Evolutionary conservation across 2,329 filamentous ascomycete genomes (phyloP).

Genomic region (Monosporascus ibericus): DNA sequence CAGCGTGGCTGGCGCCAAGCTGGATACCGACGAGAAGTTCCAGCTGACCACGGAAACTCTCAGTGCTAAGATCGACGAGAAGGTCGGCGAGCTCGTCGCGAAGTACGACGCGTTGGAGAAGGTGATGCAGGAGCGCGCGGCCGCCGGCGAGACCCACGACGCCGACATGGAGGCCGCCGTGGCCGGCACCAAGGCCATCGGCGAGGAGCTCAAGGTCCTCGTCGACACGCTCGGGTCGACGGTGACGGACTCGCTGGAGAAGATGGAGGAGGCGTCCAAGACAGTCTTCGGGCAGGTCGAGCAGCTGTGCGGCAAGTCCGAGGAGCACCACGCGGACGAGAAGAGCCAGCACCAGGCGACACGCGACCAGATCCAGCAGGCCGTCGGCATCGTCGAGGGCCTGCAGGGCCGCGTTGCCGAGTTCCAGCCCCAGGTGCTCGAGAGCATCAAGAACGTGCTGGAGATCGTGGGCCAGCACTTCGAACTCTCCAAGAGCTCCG

Average conservation of each 20-base stretch:
- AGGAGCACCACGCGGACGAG: conserved; percentile 66
- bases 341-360: conserved; percentile 80
- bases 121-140: conserved; percentile 66
- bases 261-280: conserved; percentile 80
- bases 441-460: conserved; percentile 80
- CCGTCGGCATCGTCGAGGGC: conserved; percentile 64
- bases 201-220: conserved; percentile 80
- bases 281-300: conserved; percentile 80
- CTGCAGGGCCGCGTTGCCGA: conserved; percentile 76
- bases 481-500: conserved; percentile 71
- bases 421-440: conserved; percentile 81
- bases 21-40: conserved; percentile 78
- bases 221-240: conserved; percentile 79
- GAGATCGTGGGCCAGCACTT: conserved; percentile 79
- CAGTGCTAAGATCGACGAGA: conserved; percentile 53
- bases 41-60: conserved; percentile 50
- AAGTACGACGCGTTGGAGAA: conserved; percentile 86
- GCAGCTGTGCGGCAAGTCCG: conserved; percentile 67
- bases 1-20: conserved; percentile 71
- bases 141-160: conserved; percentile 67
- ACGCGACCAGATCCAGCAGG: conserved; percentile 71
- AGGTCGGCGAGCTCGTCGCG: conserved; percentile 68
- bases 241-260: conserved; percentile 77
- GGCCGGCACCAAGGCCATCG: conserved; percentile 67
- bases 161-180: conserved; percentile 68